Evolutionary conservation across 2,329 filamentous ascomycete genomes (phyloP).

Genomic region (Niveomyces coronatus): DNA sequence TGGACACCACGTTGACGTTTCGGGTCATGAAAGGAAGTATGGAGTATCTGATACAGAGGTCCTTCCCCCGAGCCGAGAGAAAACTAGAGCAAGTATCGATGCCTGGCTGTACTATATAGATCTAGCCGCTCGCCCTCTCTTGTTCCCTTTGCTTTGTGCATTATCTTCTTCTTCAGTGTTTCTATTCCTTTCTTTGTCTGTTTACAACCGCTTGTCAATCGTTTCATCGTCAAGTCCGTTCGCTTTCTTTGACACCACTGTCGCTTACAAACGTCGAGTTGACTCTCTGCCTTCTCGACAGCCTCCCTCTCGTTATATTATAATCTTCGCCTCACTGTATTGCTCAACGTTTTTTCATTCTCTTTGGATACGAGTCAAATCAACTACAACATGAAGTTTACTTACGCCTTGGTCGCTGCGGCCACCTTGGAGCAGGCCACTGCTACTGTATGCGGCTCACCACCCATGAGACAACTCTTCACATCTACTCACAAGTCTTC

Average conservation of each 20-base stretch:
- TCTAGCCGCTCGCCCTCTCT: constrained; percentile 4
- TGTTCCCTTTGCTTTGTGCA: constrained; percentile 1
- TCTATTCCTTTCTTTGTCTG: constrained; percentile 5
- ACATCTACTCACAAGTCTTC: constrained; percentile 8
- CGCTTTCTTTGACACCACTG: constrained; percentile 38
- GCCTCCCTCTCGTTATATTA: constrained; percentile 3
- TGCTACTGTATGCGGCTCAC: constrained; percentile 30
- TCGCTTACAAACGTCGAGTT: constrained; percentile 15
- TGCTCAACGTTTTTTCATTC: background rate
- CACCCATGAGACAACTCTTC: background rate
- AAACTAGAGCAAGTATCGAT: too few species aligned
- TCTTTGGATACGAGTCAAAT: constrained; percentile 1
- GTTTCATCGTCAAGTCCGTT: constrained; percentile 39
- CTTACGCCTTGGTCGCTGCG: constrained; percentile 37
- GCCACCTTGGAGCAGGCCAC: constrained; percentile 39
- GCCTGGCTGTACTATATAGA: constrained; percentile 9
- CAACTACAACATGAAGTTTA: constrained; percentile 40
- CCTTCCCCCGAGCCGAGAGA: too few species aligned
- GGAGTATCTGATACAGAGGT: too few species aligned
- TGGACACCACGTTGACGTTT: too few species aligned
- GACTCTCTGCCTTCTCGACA: constrained; percentile 1
- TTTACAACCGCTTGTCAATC: constrained; percentile 6
- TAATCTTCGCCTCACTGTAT: constrained; percentile 14
- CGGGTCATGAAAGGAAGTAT: background rate
- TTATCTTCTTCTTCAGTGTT: constrained; percentile 8